phyloP scores from a whole-genome alignment of 192 early-diverging fungal species.

The Chytriomyces sp. region DNA sequence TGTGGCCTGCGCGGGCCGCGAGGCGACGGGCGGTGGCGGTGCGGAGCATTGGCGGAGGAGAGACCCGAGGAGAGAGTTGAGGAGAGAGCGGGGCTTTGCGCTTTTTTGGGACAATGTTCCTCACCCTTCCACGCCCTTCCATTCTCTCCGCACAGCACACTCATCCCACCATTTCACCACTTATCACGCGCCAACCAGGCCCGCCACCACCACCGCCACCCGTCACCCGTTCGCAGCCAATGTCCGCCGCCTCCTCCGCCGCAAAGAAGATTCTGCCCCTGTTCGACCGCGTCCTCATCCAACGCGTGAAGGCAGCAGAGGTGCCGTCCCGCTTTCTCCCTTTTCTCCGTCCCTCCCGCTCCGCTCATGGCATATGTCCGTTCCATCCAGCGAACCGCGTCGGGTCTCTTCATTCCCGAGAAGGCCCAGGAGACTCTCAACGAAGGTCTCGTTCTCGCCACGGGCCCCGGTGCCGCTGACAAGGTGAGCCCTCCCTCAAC shows the following conservation, averaged over 20 bases:
- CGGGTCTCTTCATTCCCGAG: conserved; percentile 96
- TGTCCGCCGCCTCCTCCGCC: conserved; percentile 23
- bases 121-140: too few species aligned
- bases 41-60: background rate
- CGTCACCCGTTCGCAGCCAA: too few species aligned
- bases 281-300: conserved; percentile 96
- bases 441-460: conserved; percentile 93
- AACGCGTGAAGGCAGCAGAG: conserved; percentile 92
- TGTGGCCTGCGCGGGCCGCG: background rate
- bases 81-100: background rate
- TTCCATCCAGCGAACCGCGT: conserved; percentile 80
- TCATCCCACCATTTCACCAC: too few species aligned
- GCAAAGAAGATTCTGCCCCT: conserved; percentile 92
- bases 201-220: too few species aligned
- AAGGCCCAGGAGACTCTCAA: conserved; percentile 97
- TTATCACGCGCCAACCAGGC: too few species aligned
- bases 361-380: background rate
- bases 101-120: background rate
- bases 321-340: conserved; percentile 42
- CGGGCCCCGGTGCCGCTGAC: conserved; percentile 86
- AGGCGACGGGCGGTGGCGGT: background rate
- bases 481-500: conserved; percentile 48
- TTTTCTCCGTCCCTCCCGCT: background rate
- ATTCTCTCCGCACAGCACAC: too few species aligned
- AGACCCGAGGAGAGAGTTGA: background rate